Conservation (phyloP, 2,329 filamentous ascomycete species). For the Colletotrichum gloeosporioides region DNA sequence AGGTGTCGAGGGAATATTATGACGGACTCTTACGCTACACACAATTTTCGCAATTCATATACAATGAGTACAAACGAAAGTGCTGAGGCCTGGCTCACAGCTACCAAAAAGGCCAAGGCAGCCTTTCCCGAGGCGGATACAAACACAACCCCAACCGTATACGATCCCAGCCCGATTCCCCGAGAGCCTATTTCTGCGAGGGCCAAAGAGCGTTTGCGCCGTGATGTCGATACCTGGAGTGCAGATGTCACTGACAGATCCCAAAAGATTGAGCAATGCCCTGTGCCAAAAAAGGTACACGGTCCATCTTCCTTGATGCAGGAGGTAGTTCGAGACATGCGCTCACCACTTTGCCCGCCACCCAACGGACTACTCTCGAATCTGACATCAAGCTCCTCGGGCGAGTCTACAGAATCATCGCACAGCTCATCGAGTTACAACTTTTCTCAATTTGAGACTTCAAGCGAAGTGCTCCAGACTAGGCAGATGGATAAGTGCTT, state of each 20-base stretch:
- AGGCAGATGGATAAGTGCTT: not conserved
- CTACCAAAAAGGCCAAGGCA: not conserved
- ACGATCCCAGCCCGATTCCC: not conserved
- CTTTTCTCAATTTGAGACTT: not conserved
- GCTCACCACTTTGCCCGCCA: not conserved
- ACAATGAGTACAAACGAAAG: not conserved
- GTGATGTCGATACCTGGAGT: not conserved
- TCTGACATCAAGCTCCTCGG: not conserved
- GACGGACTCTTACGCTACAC: not conserved
- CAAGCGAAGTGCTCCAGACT: not conserved
- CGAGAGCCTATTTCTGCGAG: not conserved
- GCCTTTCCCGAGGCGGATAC: not conserved
- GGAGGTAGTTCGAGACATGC: not conserved
- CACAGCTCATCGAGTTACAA: not conserved
- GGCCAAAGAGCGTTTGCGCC: not conserved
- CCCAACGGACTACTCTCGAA: rapidly evolving
- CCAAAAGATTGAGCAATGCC: not conserved
- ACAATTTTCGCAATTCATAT: not conserved
- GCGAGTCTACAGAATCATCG: not conserved
- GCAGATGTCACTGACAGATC: not conserved
- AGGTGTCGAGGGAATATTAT: not conserved
- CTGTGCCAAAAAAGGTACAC: not conserved
- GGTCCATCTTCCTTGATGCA: not conserved
- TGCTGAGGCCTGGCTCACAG: rapidly evolving
- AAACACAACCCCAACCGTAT: not conserved